These are phyloP conservation scores for Adansonia madagascariensis DNA, from an alignment of 441 rosid species.

Conservation along the genomic window DNA sequence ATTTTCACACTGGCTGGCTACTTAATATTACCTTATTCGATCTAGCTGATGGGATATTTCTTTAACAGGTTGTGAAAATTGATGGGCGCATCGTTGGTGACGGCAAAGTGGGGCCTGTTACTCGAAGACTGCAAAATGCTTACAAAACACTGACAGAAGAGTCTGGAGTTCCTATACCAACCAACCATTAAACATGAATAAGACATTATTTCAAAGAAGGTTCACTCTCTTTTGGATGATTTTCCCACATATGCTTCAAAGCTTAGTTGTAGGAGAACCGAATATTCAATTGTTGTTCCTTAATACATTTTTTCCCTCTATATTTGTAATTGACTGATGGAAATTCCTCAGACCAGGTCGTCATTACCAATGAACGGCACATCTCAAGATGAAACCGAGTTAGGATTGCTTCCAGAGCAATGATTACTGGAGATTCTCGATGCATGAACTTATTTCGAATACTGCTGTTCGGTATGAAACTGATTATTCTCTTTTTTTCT, in stretches of 20 bases:
- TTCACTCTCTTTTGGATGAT: slow-evolving; percentile 1
- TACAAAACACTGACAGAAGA: slow-evolving; percentile 63
- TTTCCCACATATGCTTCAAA: neutral
- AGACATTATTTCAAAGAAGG: slow-evolving; percentile 4
- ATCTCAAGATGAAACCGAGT: neutral
- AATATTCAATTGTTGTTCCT: too few relatives aligned
- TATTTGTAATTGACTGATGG: neutral
- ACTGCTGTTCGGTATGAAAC: neutral
- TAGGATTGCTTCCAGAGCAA: neutral
- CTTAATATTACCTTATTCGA: neutral
- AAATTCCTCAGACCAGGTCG: neutral
- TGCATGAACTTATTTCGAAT: neutral
- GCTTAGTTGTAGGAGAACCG: neutral
- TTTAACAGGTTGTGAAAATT: slow-evolving; percentile 65
- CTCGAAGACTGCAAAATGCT: slow-evolving; percentile 57
- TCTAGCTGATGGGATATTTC: neutral
- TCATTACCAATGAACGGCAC: neutral
- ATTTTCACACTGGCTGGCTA: neutral
- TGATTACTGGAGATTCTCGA: neutral
- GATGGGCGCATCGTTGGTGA: slow-evolving; percentile 76
- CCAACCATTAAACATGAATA: slow-evolving; percentile 36
- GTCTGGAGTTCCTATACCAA: slow-evolving; percentile 82
- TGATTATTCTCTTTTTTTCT: too few relatives aligned
- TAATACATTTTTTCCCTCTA: too few relatives aligned
- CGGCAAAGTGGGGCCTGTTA: slow-evolving; percentile 73